Base-by-base conservation (phyloP, 1,284 basidiomycete genomes). In the Rhizoctonia solani region DNA sequence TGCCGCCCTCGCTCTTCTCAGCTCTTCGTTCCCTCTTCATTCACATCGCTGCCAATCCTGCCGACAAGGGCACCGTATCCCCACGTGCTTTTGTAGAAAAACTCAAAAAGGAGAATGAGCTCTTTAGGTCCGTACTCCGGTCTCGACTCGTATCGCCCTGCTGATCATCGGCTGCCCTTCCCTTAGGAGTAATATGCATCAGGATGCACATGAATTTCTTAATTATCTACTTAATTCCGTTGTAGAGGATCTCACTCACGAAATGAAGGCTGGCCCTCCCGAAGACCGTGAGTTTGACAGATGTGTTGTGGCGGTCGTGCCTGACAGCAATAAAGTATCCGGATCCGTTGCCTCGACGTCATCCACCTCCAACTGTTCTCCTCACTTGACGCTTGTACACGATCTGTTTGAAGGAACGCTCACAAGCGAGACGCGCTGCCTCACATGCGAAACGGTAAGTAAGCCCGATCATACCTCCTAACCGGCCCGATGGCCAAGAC, bases 141-240 rank as follows among this genome's bases (percentile, higher is more conserved):
- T n/a, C 23, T 41, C 30, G 27, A 11, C 21, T 16, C 19, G 30
- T n/a, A n/a, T n/a, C n/a, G 13, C 58, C 41, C 58, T 29, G 8
- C 37, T 39, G 37, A 39, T 39, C 37, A 16, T 39, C 37, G 58
- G 58, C 54, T 3, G 11, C 9, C 32, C 34, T 46, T 30, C 55
- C 30, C 47, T 46, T 58, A 85, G 91, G 61, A 88, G 87, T 41
- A 89, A 88, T 29, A 89, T 89, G 83, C 95, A 95, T 74, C 95
- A 98, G 75, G 95, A 98, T 76, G 95, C 95, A 1, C 95, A 98
- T 77, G 96, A 99, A 78, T 98, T 99, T 78, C 82, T 98, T 61
- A 98, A 96, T 76, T 97, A 91, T 79, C 79, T 98, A 32, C 81
- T 99, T 69, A 99, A 99, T 77, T 88, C 85, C 76, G 88, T 98